Percentiles rank a stretch among this genome's conserved stretches.
These are phyloP conservation scores for Coniochaeta pulveracea DNA, from an alignment of 2,329 filamentous ascomycete species.

Conservation along the genomic window DNA sequence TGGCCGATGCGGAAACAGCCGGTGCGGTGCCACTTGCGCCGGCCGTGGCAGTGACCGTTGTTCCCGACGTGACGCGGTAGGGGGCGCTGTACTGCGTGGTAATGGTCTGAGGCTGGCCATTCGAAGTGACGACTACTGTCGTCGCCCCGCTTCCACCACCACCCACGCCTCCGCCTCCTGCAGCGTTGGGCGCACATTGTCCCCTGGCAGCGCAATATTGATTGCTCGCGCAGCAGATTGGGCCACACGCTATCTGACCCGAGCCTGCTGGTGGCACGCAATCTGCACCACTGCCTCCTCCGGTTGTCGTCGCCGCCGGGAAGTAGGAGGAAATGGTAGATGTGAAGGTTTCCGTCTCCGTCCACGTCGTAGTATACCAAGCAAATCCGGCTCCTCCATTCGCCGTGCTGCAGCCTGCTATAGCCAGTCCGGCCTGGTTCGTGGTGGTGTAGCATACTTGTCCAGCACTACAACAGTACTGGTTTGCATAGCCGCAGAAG, in stretches of 20 bases:
- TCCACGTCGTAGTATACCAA: conserved; percentile 47
- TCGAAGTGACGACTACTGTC: conserved; percentile 26
- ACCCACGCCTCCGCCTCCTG: conserved; percentile 13
- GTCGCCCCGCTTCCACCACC: conserved; percentile 15
- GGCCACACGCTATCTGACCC: conserved; percentile 52
- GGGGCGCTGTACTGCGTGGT: conserved; percentile 44
- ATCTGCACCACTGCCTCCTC: conserved; percentile 22
- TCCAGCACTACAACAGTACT: conserved; percentile 40
- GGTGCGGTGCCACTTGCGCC: conserved; percentile 40
- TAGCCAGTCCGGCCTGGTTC: conserved; percentile 37
- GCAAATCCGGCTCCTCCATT: conserved; percentile 17
- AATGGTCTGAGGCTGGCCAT: conserved; percentile 31
- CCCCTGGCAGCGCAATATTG: conserved; percentile 53
- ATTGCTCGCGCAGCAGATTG: conserved; percentile 57
- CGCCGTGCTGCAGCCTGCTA: conserved; percentile 7
- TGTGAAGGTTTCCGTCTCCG: conserved; percentile 47
- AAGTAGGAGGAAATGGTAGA: conserved; percentile 43
- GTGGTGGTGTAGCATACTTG: conserved; percentile 39
- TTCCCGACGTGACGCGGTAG: conserved; percentile 40
- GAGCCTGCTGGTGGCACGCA: conserved; percentile 37
- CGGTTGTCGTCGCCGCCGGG: conserved; percentile 24
- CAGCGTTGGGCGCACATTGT: conserved; percentile 44
- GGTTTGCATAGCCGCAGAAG: conserved; percentile 42
- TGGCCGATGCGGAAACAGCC: conserved; percentile 34
- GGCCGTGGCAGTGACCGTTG: conserved; percentile 33